A percentile compares a stretch with the other conserved stretches of the same genome.
phyloP scores from a whole-genome alignment of 140 eudicot species.

The Anethum foeniculum region DNA sequence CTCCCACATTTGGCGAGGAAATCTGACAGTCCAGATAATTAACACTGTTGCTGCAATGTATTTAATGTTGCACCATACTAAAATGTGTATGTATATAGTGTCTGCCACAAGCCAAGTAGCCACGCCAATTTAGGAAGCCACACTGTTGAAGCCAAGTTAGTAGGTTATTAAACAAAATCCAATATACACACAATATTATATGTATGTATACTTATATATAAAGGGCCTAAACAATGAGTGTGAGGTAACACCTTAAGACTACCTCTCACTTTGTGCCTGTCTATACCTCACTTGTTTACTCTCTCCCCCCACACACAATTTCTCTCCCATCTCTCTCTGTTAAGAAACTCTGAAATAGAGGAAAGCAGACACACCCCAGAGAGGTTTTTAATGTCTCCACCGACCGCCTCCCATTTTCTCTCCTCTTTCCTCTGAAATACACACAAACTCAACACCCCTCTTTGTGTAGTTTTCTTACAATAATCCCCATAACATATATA shows the following conservation, averaged over 20 bases:
- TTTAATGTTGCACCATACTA: not conserved
- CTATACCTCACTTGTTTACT: not conserved
- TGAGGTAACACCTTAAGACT: conserved; percentile 8
- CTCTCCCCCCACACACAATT: not conserved
- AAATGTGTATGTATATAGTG: not conserved
- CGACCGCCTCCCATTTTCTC: conserved; percentile 35
- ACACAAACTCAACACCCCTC: not conserved
- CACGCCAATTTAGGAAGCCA: not conserved
- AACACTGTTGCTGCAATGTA: conserved; percentile 1
- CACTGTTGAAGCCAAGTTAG: not conserved
- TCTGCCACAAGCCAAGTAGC: not conserved
- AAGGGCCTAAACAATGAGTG: conserved; percentile 16
- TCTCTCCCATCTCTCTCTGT: conserved; percentile 16
- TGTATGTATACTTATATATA: not conserved
- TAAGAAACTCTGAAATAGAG: conserved; percentile 46
- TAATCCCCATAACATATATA: not conserved
- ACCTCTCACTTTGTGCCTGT: conserved; percentile 14
- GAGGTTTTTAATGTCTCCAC: conserved; percentile 50
- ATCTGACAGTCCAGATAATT: conserved; percentile 8
- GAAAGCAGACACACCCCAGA: conserved; percentile 17
- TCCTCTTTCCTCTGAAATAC: not conserved
- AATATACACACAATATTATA: not conserved
- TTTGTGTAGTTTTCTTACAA: not conserved
- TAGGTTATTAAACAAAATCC: not conserved
- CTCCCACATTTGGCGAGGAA: conserved; percentile 10